Conservation (phyloP, 495 filamentous ascomycete genomes). For the Filosporella fistucella region DNA sequence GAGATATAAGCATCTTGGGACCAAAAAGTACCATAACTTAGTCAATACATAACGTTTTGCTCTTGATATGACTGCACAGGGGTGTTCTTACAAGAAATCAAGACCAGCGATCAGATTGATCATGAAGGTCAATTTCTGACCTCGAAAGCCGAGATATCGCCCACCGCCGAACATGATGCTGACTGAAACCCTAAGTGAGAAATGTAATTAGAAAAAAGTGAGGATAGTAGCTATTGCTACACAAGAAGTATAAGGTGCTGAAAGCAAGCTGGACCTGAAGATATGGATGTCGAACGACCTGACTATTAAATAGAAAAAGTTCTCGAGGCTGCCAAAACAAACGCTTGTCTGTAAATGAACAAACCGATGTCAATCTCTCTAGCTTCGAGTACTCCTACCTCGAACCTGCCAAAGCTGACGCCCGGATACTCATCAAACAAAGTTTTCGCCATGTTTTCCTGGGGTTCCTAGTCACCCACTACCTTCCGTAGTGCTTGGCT, state of each 20-base stretch:
- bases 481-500: too few species aligned
- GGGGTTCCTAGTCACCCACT: not conserved
- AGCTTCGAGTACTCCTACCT: not conserved
- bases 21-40: too few species aligned
- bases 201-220: not conserved
- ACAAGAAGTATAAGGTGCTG: not conserved
- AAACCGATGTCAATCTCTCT: not conserved
- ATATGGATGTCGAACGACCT: not conserved
- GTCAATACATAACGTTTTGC: not conserved
- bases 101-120: constrained; percentile 65
- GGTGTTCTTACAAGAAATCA: constrained; percentile 50
- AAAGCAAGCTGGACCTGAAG: not conserved
- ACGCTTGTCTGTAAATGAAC: not conserved
- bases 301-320: not conserved
- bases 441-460: not conserved
- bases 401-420: not conserved
- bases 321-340: too few species aligned
- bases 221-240: not conserved
- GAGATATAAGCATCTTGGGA: too few species aligned
- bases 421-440: not conserved
- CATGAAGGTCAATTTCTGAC: constrained; percentile 60
- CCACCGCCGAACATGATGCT: constrained; percentile 9
- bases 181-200: not conserved
- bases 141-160: constrained; percentile 61
- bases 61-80: not conserved